These are phyloP conservation scores for Colletotrichum sp. DNA, from an alignment of 2,329 filamentous ascomycete genomes.

Conservation along the genomic window DNA sequence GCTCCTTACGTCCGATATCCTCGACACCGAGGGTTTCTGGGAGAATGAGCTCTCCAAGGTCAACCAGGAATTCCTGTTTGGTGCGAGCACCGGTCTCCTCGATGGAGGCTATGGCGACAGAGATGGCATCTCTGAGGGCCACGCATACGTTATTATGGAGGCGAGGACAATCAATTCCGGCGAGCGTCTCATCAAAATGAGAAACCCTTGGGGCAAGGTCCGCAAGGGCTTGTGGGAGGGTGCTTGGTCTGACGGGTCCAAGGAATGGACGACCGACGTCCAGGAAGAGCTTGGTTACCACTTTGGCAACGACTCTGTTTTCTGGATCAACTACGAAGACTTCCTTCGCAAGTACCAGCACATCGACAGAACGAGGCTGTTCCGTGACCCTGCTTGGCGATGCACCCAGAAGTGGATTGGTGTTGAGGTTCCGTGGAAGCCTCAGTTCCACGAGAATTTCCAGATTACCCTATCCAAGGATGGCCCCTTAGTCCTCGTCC, in stretches of 20 bases:
- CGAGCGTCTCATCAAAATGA: slow-evolving; percentile 61
- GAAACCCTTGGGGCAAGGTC: slow-evolving; percentile 65
- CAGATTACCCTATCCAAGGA: slow-evolving; percentile 60
- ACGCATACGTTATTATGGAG: slow-evolving; percentile 67
- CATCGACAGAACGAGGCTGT: slow-evolving; percentile 67
- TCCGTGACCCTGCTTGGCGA: slow-evolving; percentile 63
- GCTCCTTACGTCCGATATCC: slow-evolving; percentile 71
- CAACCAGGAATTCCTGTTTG: slow-evolving; percentile 80
- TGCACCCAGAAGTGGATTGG: slow-evolving; percentile 66
- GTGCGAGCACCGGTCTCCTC: slow-evolving; percentile 70
- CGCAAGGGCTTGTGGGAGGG: slow-evolving; percentile 66
- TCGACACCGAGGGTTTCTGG: slow-evolving; percentile 86
- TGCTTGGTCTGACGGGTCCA: slow-evolving; percentile 63
- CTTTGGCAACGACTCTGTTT: slow-evolving; percentile 67
- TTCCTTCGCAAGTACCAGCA: slow-evolving; percentile 66
- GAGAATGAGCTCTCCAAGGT: slow-evolving; percentile 79
- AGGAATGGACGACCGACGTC: slow-evolving; percentile 65
- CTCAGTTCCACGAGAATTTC: slow-evolving; percentile 67
- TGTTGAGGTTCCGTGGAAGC: slow-evolving; percentile 66
- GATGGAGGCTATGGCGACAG: slow-evolving; percentile 67
- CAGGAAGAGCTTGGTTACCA: slow-evolving; percentile 62
- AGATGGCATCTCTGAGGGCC: slow-evolving; percentile 62
- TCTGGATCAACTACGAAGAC: slow-evolving; percentile 69
- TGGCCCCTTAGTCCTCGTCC: slow-evolving; percentile 62
- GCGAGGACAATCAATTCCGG: slow-evolving; percentile 58